Conservation (phyloP, 2,329 filamentous ascomycete species). For the Scedosporium apiospermum region DNA sequence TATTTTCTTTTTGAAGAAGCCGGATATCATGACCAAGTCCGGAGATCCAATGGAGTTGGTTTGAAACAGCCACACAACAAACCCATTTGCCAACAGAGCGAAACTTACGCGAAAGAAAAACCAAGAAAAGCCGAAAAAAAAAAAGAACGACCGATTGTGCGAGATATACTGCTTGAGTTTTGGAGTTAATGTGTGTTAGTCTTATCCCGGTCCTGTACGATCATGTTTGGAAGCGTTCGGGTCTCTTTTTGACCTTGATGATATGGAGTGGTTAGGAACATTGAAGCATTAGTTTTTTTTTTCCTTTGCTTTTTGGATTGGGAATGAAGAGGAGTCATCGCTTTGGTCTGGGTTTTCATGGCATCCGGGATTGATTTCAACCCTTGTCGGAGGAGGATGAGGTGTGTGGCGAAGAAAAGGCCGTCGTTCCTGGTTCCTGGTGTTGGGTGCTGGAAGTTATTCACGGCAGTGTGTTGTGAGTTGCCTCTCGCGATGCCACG, state of each 20-base stretch:
- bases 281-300: background rate
- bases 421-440: too few species aligned
- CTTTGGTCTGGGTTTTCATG: background rate
- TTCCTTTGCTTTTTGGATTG: background rate
- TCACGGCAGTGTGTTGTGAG: too few species aligned
- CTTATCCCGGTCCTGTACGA: background rate
- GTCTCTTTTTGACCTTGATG: background rate
- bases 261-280: background rate
- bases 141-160: background rate
- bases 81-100: background rate
- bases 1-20: too few species aligned
- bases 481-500: too few species aligned
- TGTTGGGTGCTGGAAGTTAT: too few species aligned
- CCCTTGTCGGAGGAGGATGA: background rate
- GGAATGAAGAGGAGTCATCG: background rate
- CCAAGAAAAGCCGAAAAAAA: background rate
- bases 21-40: too few species aligned
- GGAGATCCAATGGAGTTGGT: background rate
- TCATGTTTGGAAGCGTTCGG: background rate
- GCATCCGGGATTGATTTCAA: background rate
- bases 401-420: background rate
- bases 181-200: background rate
- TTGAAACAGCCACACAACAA: background rate
- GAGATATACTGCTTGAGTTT: too few species aligned
- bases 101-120: background rate